Conservation (phyloP, 345 rosid species). For the Cochlearia excelsa region DNA sequence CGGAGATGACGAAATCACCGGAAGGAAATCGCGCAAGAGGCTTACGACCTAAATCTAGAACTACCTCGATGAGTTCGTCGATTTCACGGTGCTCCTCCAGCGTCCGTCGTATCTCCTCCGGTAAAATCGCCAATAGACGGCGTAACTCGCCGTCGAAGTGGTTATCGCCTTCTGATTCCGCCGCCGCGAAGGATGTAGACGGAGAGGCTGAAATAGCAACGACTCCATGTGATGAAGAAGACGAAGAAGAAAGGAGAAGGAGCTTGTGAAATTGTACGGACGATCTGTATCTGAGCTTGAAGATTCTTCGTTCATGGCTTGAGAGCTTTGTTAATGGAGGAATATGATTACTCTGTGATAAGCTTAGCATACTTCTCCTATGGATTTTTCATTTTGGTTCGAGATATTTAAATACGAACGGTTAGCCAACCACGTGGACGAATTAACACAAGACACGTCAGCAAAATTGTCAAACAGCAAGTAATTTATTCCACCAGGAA, state of each 20-base stretch:
- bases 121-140: constrained; percentile 64
- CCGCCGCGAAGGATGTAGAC: constrained; percentile 14
- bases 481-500: not conserved
- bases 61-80: constrained; percentile 66
- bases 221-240: constrained; percentile 17
- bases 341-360: constrained; percentile 34
- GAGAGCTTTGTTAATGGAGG: constrained; percentile 37
- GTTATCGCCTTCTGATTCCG: constrained; percentile 32
- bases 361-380: constrained; percentile 30
- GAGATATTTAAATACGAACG: constrained; percentile 23
- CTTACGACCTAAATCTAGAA: constrained; percentile 82
- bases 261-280: constrained; percentile 16
- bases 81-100: constrained; percentile 61
- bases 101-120: constrained; percentile 57
- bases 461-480: not conserved
- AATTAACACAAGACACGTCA: constrained; percentile 1
- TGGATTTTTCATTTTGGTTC: not conserved
- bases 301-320: constrained; percentile 19
- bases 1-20: constrained; percentile 76
- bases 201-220: constrained; percentile 32
- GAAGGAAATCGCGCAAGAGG: constrained; percentile 87
- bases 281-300: constrained; percentile 18
- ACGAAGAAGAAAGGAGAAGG: constrained; percentile 6
- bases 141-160: constrained; percentile 56
- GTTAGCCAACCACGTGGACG: constrained; percentile 18